These are phyloP conservation scores for Penicillium cataractarum DNA, from an alignment of 495 filamentous ascomycete genomes.

Conservation along the genomic window DNA sequence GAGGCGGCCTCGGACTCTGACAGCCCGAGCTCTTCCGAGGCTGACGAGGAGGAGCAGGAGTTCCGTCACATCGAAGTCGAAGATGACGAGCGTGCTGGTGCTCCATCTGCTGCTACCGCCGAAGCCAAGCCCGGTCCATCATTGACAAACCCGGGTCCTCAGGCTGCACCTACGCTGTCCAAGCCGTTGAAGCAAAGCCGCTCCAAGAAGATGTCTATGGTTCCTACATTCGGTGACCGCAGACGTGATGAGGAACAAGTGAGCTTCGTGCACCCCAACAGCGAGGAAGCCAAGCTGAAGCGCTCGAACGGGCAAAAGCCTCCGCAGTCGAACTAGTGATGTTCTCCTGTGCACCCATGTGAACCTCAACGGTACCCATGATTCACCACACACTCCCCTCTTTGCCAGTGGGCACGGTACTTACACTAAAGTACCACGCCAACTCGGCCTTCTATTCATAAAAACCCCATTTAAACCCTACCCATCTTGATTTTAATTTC, in stretches of 20 bases:
- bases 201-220: constrained; percentile 49
- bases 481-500: constrained; percentile 4
- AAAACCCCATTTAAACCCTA: neutral
- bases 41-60: constrained; percentile 49
- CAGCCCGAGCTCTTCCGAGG: constrained; percentile 47
- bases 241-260: constrained; percentile 49
- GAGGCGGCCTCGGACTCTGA: constrained; percentile 56
- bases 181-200: constrained; percentile 50
- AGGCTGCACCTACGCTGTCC: constrained; percentile 35
- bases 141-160: constrained; percentile 36
- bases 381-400: neutral
- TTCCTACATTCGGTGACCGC: constrained; percentile 44
- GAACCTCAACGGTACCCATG: neutral
- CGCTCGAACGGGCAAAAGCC: constrained; percentile 29
- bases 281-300: constrained; percentile 32
- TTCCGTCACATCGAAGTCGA: constrained; percentile 58
- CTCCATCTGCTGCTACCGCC: constrained; percentile 35
- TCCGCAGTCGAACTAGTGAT: constrained; percentile 12
- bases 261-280: constrained; percentile 49
- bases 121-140: constrained; percentile 44
- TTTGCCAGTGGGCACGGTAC: neutral
- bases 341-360: neutral
- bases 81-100: constrained; percentile 48
- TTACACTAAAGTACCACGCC: neutral
- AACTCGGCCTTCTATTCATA: neutral